Base-by-base conservation (phyloP, 257 asterid genomes). In the Salvia splendens region DNA sequence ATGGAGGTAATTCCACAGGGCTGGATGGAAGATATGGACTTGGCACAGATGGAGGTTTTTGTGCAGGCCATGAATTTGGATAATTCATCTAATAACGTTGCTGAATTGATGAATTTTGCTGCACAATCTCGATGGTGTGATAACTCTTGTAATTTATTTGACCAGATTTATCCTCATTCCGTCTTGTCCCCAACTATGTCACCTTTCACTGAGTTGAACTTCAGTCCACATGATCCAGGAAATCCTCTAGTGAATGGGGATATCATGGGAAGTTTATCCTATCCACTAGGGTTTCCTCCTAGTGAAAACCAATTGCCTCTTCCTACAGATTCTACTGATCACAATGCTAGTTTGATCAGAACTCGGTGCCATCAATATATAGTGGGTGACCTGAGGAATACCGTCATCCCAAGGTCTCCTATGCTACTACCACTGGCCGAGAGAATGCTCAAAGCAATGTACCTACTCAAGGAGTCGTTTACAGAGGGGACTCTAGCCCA, bases 401-500 rank as follows among this genome's bases (percentile, higher is more conserved):
- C 5, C 45, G 14, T 61, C 53, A 74, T 89, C 46, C 81, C 85
- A 16, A 77, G 88, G 87, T 64, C 81, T 74, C 85, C 63, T 71
- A 63, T 60, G 11, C 79, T 28, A 14, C 78, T 28, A 14, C 62
- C 84, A 49, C 73, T 91, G 60, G 64, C 79, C 49, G 95, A 83
- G 61, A 86, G 79, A 75, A 77, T 91, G 92, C 92, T 81, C 35
- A 81, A 65, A 70, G 95, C 95, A 3, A 73, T 91, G 64, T 54
- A 80, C 68, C 61, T 85, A 67, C 81, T 87, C 48, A 84, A 80
- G 70, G 84, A 81, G 46, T 73, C 76, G 73, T 81, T 88, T 38
- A 82, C 79, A 35, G 89, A 76, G 50, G 90, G 86, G 9, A 77
- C 87, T 67, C 83, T 90, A 80, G 91, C 87, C 12, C 97, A 90